Evolutionary conservation across 768 basidiomycete species (phyloP), one percentile per base, ranked within the genome.

Genomic region (Tricholoma sp.): DNA sequence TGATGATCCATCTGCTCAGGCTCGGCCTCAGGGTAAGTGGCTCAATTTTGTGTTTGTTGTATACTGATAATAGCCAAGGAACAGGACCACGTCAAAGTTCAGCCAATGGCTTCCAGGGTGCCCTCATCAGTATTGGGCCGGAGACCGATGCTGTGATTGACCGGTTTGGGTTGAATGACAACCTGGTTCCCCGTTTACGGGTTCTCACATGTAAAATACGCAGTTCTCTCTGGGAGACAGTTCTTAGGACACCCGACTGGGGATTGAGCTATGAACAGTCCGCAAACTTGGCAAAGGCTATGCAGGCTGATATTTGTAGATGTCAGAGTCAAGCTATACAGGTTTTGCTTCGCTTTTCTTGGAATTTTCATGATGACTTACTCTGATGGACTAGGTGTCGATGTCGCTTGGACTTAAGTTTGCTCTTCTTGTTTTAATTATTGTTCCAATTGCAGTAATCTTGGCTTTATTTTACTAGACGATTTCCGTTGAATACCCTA

Each of bases 261-360:
- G 58, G 58, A n/a, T 52, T 56, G 3, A 27, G 24, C 24, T 27
- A 50, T 49, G 47, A 59, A 49, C 58, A 59, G n/a, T 34, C 55
- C 5, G 37, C 43, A 12, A 56, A 59, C 34, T 52, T 59, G 18
- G 35, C 54, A 34, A 34, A 49, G 5, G 54, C 58, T 22, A 22
- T 57, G 37, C 24, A 31, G 27, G 31, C 32, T 45, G 32, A 52
- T 19, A 34, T 39, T 19, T 35, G n/a, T 34, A n/a, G 19, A 52
- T 18, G 31, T 24, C 31, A 19, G 32, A 52, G 5, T 52, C 31
- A 34, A 37, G 31, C 12, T 22, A 34, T 52, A 34, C 50, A 32
- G 18, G 32, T 37, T 37, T 52, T 52, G 7, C 50, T 52, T 22
- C 18, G 1, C 8, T 52, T 37, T 19, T 34, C 31, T 19, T 9